Evolutionary conservation across 192 early-diverging fungal species (phyloP).

Genomic region (Haplosporangium gracile): DNA sequence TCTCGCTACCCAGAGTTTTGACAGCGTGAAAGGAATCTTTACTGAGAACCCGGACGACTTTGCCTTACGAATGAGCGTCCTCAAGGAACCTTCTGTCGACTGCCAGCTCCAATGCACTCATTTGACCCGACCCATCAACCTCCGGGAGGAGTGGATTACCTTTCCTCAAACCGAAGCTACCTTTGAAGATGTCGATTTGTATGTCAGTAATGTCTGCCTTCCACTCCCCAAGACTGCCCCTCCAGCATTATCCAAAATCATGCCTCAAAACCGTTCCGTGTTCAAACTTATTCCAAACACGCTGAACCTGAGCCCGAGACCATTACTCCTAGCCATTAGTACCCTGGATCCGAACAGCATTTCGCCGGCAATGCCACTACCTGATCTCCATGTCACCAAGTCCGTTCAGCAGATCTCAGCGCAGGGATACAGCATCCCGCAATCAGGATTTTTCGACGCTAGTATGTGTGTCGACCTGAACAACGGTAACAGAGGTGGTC

Average conservation of each 20-base stretch:
- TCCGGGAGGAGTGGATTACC: neutral
- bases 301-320: too few species aligned
- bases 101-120: slow-evolving; percentile 12
- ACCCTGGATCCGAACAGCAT: too few species aligned
- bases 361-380: neutral
- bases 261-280: too few species aligned
- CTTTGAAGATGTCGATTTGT: neutral
- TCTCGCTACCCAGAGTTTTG: neutral
- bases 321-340: too few species aligned
- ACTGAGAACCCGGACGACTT: neutral
- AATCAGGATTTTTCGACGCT: neutral
- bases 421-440: neutral
- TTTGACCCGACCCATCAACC: neutral
- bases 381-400: slow-evolving; percentile 1
- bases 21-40: neutral
- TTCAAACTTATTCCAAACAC: too few species aligned
- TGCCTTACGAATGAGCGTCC: neutral
- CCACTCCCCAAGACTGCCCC: neutral
- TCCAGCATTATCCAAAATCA: too few species aligned
- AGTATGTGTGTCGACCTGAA: neutral
- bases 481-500: too few species aligned
- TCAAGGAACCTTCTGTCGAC: neutral
- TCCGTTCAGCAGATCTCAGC: neutral
- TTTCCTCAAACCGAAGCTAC: neutral
- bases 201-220: neutral